Evolutionary conservation across 2,329 filamentous ascomycete species (phyloP), one percentile per base, ranked within the genome.

Genomic region (Aspergillus vadensis): DNA sequence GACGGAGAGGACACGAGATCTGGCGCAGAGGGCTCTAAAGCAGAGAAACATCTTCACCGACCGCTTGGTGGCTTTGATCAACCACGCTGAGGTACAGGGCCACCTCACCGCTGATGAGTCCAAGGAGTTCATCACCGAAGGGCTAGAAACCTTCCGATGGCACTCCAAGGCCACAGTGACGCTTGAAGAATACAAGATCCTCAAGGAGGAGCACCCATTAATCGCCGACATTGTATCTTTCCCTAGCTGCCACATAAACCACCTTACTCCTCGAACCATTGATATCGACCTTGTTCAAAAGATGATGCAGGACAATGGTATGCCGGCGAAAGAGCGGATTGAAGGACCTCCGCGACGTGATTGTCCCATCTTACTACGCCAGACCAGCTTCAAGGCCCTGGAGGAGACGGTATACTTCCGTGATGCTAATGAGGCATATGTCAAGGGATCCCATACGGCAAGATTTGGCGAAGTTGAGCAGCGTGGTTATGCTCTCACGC

Each of bases 381-480:
- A 85, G 61, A 85, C 83, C 0, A 85, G 83, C 59, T 85, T 85
- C 59, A 70, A 80, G 1, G 83, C 83, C 0, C 66, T 84, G 0
- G 78, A 83, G 55, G 83, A 85, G 64, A 70, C 69, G 0, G 77
- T 84, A 3, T 69, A 71, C 1, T 84, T 84, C 60, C 64, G 59
- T 0, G 67, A 69, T 12, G 44, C 64, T 0, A 50, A 65, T 5
- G 57, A 65, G 17, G 17, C 23, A 0, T 65, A 57, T 6, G 57
- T 73, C 0, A 67, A 74, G 5, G 79, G 79, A 1, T 76, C 72
- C 0, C 82, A 85, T 55, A 81, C 74, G 5, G 82, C 82, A 0
- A 74, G 82, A 0, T 85, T 84, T 36, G 83, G 82, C 0, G 83
- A 85, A 65, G 79, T 85, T 7, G 82, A 85, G 64, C 79, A 85